phyloP scores from a whole-genome alignment of 257 asterid genomes.

The Nicotiana noctiflora region DNA sequence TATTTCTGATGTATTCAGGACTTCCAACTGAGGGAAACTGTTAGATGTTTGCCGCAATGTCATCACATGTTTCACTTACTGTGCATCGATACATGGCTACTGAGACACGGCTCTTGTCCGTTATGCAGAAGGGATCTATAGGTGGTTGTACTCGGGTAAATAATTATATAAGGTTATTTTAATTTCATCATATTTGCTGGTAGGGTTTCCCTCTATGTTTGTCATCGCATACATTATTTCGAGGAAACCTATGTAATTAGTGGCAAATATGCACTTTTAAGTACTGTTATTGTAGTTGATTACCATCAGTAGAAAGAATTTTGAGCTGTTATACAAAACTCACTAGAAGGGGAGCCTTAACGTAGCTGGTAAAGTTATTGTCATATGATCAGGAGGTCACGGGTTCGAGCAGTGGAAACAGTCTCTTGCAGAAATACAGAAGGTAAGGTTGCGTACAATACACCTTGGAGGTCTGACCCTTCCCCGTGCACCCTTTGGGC shows the following conservation, averaged over 20 bases:
- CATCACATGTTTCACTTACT: conserved; percentile 76
- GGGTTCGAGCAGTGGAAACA: too few species aligned
- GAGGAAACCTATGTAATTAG: conserved; percentile 22
- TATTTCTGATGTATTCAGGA: conserved; percentile 31
- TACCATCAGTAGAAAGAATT: conserved; percentile 35
- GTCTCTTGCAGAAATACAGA: too few species aligned
- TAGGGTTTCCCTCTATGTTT: conserved; percentile 22
- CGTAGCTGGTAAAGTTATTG: too few species aligned
- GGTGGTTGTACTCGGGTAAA: conserved; percentile 18
- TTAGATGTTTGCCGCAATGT: conserved; percentile 66
- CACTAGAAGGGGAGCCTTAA: too few species aligned
- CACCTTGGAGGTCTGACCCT: too few species aligned
- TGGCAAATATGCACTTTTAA: conserved; percentile 18
- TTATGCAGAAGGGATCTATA: conserved; percentile 75
- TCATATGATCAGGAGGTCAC: too few species aligned
- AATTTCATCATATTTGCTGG: conserved; percentile 28
- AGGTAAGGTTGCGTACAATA: too few species aligned
- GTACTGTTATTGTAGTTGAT: conserved; percentile 29
- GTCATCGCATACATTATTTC: conserved; percentile 21
- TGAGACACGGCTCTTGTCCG: conserved; percentile 79
- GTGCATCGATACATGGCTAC: conserved; percentile 75
- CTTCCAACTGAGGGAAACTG: conserved; percentile 64
- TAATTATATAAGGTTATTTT: conserved; percentile 21
- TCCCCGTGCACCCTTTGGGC: too few species aligned
- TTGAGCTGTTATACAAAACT: conserved; percentile 13